Evolutionary conservation across 2,329 filamentous ascomycete species (phyloP), one percentile per base, ranked within the genome.

Genomic region (Ophiobolus disseminans): DNA sequence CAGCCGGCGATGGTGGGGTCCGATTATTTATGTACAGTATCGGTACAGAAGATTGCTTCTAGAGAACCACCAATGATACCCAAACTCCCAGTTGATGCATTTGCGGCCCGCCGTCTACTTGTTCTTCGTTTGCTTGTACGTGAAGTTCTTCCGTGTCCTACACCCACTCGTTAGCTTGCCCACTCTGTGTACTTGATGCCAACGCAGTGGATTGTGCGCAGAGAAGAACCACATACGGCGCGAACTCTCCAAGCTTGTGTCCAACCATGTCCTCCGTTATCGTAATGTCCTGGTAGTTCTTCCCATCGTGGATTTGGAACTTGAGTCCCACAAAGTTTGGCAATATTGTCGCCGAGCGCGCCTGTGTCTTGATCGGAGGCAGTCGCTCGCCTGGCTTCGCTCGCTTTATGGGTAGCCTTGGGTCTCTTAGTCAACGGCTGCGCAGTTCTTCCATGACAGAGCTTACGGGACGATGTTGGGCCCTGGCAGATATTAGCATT

Each of bases 251-350:
- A 61, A 97, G 81, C 77, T 96, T 97, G 75, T 94, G 89, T 44
- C 92, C 92, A 40, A 97, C 92, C 92, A 97, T 97, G 68, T 96
- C 90, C 73, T 96, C 92, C 13, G 91, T 96, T 56, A 97, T 89
- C 58, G 81, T 82, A 45, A 96, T 82, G 61, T 94, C 89, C 63
- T 87, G 78, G 75, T 96, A 96, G 23, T 82, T 83, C 78, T 94
- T 96, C 66, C 92, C 92, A 73, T 96, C 96, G 78, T 97, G 88
- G 50, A 97, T 84, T 75, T 92, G 88, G 74, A 97, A 97, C 72
- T 86, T 87, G 65, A 96, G 78, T 11, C 91, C 91, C 44, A 97
- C 90, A 71, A 96, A 96, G 75, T 89, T 95, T 55, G 92, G 92
- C 47, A 96, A 82, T 65, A 97, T 94, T 5, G 91, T 96, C 23